phyloP scores from a whole-genome alignment of 2,329 filamentous ascomycete genomes.

The Alternaria dauci region DNA sequence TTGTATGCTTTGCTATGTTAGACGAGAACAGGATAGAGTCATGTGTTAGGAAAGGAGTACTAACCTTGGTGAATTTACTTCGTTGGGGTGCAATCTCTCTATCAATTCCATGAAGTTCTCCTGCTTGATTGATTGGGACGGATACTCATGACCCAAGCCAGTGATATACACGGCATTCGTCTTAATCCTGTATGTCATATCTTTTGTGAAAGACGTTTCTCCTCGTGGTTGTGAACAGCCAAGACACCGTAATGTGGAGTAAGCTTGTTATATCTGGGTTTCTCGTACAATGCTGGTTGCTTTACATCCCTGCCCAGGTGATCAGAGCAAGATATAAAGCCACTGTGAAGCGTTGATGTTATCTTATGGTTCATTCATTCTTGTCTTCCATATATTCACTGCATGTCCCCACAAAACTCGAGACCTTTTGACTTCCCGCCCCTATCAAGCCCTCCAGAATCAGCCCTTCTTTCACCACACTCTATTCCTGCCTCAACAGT shows the following conservation, averaged over 20 bases:
- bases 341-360: too few species aligned
- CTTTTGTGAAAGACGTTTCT: background rate
- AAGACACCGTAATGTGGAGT: background rate
- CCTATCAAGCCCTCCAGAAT: background rate
- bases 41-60: background rate
- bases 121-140: slow-evolving; percentile 18
- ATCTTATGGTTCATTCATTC: background rate
- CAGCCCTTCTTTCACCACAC: background rate
- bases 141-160: slow-evolving; percentile 32
- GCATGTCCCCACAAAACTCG: background rate
- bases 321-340: background rate
- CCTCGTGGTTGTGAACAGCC: too few species aligned
- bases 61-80: slow-evolving; percentile 20
- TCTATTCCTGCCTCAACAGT: background rate
- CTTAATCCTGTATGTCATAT: slow-evolving; percentile 2
- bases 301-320: background rate
- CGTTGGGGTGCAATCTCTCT: slow-evolving; percentile 19
- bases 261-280: background rate
- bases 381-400: background rate
- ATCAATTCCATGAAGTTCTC: slow-evolving; percentile 22
- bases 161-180: slow-evolving; percentile 21
- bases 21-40: background rate
- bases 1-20: slow-evolving; percentile 18
- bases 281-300: background rate
- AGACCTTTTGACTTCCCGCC: background rate